Conservation (phyloP, 768 basidiomycete genomes). For the Albatrellus ellisii region DNA sequence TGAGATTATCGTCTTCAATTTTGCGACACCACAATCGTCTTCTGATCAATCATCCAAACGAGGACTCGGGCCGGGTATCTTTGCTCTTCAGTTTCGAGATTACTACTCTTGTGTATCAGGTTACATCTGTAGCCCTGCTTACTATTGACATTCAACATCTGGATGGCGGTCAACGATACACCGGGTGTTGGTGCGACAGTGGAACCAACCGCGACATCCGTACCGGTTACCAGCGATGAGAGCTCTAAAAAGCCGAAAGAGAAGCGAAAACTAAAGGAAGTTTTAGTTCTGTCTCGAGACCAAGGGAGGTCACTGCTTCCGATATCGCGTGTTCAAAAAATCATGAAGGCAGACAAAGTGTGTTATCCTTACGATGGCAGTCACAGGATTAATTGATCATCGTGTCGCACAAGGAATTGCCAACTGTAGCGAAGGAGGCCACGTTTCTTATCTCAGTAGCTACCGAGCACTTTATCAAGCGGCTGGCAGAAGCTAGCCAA, state of each 20-base stretch:
- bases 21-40: too few relatives aligned
- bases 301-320: constrained; percentile 67
- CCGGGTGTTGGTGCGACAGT: not conserved
- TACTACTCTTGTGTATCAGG: too few relatives aligned
- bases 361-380: constrained; percentile 8
- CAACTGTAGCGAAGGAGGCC: constrained; percentile 66
- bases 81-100: too few relatives aligned
- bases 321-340: constrained; percentile 66
- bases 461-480: constrained; percentile 79
- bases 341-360: constrained; percentile 79
- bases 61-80: too few relatives aligned
- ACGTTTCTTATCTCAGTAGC: constrained; percentile 70
- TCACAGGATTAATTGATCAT: not conserved
- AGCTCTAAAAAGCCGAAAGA: constrained; percentile 8
- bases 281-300: too few relatives aligned
- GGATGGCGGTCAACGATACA: too few relatives aligned
- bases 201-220: constrained; percentile 1
- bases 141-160: too few relatives aligned
- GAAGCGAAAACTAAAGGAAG: constrained; percentile 10
- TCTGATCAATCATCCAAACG: too few relatives aligned
- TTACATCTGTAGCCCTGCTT: too few relatives aligned
- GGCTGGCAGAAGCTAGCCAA: constrained; percentile 59
- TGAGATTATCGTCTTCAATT: not conserved
- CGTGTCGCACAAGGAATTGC: constrained; percentile 42
- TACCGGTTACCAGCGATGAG: not conserved